Evolutionary conservation across 148 eudicot genomes (phyloP).

Genomic region (Fallopia convolvulus): DNA sequence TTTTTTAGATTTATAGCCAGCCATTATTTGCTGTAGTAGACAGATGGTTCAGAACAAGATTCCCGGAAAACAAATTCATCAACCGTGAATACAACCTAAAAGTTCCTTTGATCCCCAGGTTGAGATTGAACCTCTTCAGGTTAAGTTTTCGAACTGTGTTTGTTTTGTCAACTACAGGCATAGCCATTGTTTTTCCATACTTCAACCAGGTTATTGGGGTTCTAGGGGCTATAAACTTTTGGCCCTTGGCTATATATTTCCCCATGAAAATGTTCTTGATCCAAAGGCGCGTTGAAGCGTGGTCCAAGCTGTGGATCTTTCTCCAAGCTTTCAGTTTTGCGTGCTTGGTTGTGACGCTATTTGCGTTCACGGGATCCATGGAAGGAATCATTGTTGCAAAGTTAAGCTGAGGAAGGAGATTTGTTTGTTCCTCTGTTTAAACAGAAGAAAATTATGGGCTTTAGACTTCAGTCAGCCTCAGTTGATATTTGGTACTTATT

Average conservation of each 20-base stretch:
- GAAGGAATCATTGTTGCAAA: constrained; percentile 38
- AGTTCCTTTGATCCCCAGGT: constrained; percentile 19
- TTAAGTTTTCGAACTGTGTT: constrained; percentile 40
- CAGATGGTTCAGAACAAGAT: constrained; percentile 23
- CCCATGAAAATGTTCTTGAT: constrained; percentile 49
- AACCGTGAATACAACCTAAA: constrained; percentile 16
- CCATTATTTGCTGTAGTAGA: constrained; percentile 42
- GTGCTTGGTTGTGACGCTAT: constrained; percentile 29
- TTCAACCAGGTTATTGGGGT: constrained; percentile 55
- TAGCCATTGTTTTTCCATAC: constrained; percentile 47
- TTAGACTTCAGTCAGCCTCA: background rate
- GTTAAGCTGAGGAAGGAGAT: constrained; percentile 17
- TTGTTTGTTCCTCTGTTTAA: background rate
- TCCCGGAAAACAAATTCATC: constrained; percentile 28
- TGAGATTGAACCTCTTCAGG: constrained; percentile 39
- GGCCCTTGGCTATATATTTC: constrained; percentile 56
- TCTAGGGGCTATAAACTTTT: constrained; percentile 43
- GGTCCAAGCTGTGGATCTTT: constrained; percentile 36
- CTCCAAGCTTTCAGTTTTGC: constrained; percentile 23
- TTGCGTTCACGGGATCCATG: constrained; percentile 47
- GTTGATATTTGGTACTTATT: background rate
- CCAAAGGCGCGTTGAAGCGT: constrained; percentile 32
- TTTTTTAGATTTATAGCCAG: constrained; percentile 37
- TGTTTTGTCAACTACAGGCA: constrained; percentile 32
- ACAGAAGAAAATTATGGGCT: background rate